Conservation (phyloP, 177 flowering plant genomes). For the Tripterygium wilfordii region DNA sequence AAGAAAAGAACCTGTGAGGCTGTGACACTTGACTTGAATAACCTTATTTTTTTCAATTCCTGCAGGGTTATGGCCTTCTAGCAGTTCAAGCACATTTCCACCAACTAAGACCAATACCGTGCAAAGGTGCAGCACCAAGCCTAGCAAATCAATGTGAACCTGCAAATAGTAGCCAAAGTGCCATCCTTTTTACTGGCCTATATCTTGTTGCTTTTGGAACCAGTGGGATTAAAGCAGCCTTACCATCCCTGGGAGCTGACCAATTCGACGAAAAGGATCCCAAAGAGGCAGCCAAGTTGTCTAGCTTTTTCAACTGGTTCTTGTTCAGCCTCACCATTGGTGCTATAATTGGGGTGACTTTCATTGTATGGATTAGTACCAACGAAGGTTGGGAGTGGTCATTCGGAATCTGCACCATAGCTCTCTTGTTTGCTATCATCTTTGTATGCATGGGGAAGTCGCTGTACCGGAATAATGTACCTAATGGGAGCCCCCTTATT, state of each 20-base stretch:
- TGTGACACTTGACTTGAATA: no score
- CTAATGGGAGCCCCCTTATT: constrained; percentile 49
- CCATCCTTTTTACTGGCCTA: constrained; percentile 40
- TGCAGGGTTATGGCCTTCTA: constrained; percentile 50
- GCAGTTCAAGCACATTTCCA: constrained; percentile 60
- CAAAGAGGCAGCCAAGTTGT: constrained; percentile 34
- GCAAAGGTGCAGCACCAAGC: constrained; percentile 23
- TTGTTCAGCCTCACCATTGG: constrained; percentile 50
- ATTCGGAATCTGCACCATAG: constrained; percentile 43
- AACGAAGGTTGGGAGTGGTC: constrained; percentile 69
- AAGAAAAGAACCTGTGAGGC: no score
- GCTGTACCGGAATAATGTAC: constrained; percentile 36
- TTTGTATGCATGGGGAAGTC: constrained; percentile 58
- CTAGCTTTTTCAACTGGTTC: constrained; percentile 75
- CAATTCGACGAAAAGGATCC: constrained; percentile 59
- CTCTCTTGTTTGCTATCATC: constrained; percentile 28
- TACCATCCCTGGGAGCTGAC: constrained; percentile 75
- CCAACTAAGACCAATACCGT: constrained; percentile 50
- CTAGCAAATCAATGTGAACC: constrained; percentile 30
- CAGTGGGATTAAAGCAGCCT: constrained; percentile 56
- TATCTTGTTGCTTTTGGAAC: constrained; percentile 60
- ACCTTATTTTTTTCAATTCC: no score
- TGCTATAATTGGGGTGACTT: constrained; percentile 49
- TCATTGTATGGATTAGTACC: constrained; percentile 54
- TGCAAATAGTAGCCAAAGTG: constrained; percentile 35